phyloP scores from a whole-genome alignment of 2,329 filamentous ascomycete genomes.

The Talaromyces sp. region DNA sequence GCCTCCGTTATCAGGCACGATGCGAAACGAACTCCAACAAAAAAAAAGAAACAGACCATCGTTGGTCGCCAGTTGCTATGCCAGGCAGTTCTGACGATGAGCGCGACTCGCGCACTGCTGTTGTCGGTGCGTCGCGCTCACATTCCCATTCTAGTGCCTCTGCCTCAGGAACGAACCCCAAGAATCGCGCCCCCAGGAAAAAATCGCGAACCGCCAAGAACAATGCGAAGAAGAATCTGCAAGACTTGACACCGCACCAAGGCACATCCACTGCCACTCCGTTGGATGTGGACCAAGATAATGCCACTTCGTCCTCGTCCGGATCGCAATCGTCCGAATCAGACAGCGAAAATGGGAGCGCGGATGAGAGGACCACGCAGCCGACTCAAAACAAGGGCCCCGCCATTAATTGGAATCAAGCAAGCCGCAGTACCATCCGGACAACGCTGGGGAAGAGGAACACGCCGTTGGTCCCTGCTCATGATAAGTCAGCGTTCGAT shows the following conservation, averaged over 20 bases:
- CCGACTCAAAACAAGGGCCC: slow-evolving; percentile 17
- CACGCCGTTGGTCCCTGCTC: slow-evolving; percentile 11
- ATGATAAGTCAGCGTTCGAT: slow-evolving; percentile 22
- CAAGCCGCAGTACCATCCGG: slow-evolving; percentile 35
- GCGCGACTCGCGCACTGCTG: slow-evolving; percentile 43
- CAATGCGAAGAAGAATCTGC: slow-evolving; percentile 19
- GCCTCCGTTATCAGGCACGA: background rate
- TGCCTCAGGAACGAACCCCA: slow-evolving; percentile 20
- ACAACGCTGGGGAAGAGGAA: slow-evolving; percentile 34
- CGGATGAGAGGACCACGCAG: slow-evolving; percentile 9
- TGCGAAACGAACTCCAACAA: background rate
- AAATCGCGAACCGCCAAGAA: slow-evolving; percentile 21
- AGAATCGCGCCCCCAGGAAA: slow-evolving; percentile 20
- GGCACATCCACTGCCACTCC: slow-evolving; percentile 28
- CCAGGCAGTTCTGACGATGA: slow-evolving; percentile 23
- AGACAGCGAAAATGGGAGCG: slow-evolving; percentile 13
- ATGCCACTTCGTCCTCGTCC: slow-evolving; percentile 25
- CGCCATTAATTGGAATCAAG: slow-evolving; percentile 41
- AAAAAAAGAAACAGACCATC: background rate
- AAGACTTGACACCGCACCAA: slow-evolving; percentile 34
- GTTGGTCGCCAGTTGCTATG: no score
- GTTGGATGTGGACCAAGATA: slow-evolving; percentile 27
- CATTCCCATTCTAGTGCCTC: slow-evolving; percentile 18
- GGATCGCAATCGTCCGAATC: slow-evolving; percentile 19
- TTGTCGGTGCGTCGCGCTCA: slow-evolving; percentile 35